Evolutionary conservation across 768 basidiomycete genomes (phyloP), one percentile per base, ranked within the genome.

Genomic region (Lepiota venenata): DNA sequence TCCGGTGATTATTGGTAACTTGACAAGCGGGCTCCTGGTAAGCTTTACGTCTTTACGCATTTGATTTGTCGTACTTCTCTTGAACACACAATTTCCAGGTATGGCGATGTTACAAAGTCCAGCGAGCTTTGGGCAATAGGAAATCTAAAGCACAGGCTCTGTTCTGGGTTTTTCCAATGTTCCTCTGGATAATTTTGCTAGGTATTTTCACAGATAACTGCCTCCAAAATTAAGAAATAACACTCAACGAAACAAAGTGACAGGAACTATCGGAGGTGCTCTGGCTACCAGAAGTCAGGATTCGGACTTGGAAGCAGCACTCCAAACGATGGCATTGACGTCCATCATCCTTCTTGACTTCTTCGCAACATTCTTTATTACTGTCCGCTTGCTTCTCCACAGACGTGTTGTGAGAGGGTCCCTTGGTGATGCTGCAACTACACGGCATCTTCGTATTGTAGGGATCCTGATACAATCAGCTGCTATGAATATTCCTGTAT

Each of bases 61-160:
- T n/a, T 25, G 5, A 25, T 5, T 25, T 25, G 25, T 25, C 5
- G 25, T 5, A 5, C 5, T 5, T 5, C 25, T 2, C 5, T 25
- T 38, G 21, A 20, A 32, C n/a, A 21, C 4, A 11, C 8, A 2
- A 14, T 18, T 41, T 11, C 22, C 41, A 47, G 49, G 38, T 50
- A n/a, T 50, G 49, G 49, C 12, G 49, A 32, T 29, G 49, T 42
- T 50, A 27, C 40, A 41, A 18, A 27, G n/a, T 50, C 12, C 49
- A 42, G 22, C 25, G 25, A 14, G 22, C 49, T 9, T 22, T 42
- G 15, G 49, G 49, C 2, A 10, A 14, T 3, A 20, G 22, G n/a
- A 15, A 12, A 10, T 32, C 32, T 8, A 4, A 32, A 2, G 2
- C 10, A 9, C 32, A 32, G 32, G 8, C 32, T 7, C 9, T 32